Percentiles rank a stretch among this genome's conserved stretches.
Conservation (phyloP, 2,329 filamentous ascomycete species). For the Cladosporium cucumerinum region DNA sequence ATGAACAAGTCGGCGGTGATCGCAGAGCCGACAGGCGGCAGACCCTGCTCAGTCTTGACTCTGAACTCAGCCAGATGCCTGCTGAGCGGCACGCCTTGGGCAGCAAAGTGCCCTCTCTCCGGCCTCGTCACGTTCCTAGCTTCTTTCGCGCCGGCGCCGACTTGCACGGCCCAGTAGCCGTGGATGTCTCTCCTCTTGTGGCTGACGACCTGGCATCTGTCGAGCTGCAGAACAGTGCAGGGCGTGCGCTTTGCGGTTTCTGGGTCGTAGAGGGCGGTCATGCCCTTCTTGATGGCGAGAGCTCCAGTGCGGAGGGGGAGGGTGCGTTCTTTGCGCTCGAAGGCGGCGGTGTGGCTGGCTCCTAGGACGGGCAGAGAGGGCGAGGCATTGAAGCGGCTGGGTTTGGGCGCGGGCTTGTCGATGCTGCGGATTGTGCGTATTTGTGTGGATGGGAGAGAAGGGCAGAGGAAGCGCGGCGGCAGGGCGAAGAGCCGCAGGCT, state of each 20-base stretch:
- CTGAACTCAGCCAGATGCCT: constrained; percentile 80
- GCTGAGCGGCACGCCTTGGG: constrained; percentile 79
- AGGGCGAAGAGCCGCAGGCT: constrained; percentile 25
- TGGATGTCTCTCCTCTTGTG: constrained; percentile 77
- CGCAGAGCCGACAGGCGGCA: constrained; percentile 71
- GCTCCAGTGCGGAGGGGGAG: constrained; percentile 72
- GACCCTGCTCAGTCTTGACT: constrained; percentile 68
- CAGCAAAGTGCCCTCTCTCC: constrained; percentile 82
- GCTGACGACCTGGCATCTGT: constrained; percentile 83
- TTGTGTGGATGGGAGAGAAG: constrained; percentile 30
- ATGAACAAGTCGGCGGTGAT: constrained; percentile 89
- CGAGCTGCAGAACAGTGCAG: constrained; percentile 91
- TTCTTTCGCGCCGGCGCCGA: constrained; percentile 74
- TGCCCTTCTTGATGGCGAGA: constrained; percentile 87
- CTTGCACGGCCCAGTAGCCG: constrained; percentile 91
- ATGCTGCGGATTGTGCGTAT: constrained; percentile 56
- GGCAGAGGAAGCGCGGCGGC: constrained; percentile 35
- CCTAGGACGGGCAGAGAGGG: constrained; percentile 51
- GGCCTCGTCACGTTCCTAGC: constrained; percentile 76
- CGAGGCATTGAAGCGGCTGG: constrained; percentile 53
- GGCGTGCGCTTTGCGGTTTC: constrained; percentile 72
- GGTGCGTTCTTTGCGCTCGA: constrained; percentile 55
- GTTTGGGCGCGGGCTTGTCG: constrained; percentile 41
- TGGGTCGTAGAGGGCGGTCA: constrained; percentile 82
- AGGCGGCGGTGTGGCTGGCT: constrained; percentile 56